Base-by-base conservation (phyloP, 75 land plant genomes). In the Pseudotsuga menziesii region DNA sequence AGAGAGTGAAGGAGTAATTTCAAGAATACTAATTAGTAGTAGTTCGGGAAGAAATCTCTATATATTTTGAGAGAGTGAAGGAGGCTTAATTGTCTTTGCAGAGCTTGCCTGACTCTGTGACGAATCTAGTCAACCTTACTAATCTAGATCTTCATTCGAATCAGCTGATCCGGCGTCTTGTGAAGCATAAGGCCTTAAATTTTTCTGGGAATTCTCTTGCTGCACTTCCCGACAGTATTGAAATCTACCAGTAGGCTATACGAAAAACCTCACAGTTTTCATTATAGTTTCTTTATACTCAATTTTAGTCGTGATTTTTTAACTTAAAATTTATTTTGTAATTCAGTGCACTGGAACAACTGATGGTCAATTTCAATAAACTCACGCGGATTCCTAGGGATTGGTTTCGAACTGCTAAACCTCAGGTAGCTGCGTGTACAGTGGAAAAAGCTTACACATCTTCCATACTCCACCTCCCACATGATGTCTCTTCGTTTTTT, bases 161-260 rank as follows among this genome's bases (percentile, higher is more conserved):
- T 75, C 91, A 89, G 70, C 79, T 91, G 7, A 87, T 91, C 26
- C 89, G 93, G 13, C 78, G 78, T 22, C 78, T 91, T 23, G 79
- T 80, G 3, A 91, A 91, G 71, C 89, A 89, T 55, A 81, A 85
- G 76, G 58, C 78, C 57, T 75, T 94, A 20, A 86, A 94, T 61
- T 76, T 88, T 78, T 86, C 97, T 2, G 94, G 91, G 35, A 94
- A 94, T 77, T 80, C 86, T 20, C 78, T 94, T 6, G 82, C 82
- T 52, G 74, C 71, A n/a, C 80, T 94, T n/a, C 97, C 97, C 4
- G 86, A 86, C 32, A 80, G 85, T 83, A 90, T 94, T 20, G 94
- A 88, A 20, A 81, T 84, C 56, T 94, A 94, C 92, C 75, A 89
- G 96, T 89, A 73, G 52, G 56, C 12, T 66, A 67, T 67, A 39